These are phyloP conservation scores for Abrus precatorius DNA, from an alignment of 306 rosid species.

Conservation along the genomic window DNA sequence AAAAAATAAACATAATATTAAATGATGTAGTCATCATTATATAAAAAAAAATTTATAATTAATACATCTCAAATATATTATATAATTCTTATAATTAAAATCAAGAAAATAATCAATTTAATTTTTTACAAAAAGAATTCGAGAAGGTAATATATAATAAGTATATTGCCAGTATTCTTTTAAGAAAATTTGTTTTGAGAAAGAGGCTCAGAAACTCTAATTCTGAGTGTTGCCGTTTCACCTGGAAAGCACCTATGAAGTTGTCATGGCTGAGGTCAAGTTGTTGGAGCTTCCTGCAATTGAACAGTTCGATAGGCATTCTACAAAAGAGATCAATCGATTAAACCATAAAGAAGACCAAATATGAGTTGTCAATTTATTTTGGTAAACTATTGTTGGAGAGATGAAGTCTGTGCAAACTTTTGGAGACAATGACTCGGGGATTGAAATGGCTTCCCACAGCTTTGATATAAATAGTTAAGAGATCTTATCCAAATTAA, in stretches of 20 bases:
- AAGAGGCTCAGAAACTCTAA: constrained; percentile 68
- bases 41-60: no score
- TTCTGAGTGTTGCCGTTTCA: constrained; percentile 66
- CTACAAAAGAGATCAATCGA: constrained; percentile 63
- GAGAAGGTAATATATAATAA: no score
- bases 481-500: not conserved
- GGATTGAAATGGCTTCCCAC: not conserved
- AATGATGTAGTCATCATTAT: no score
- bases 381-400: constrained; percentile 68
- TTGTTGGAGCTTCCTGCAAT: constrained; percentile 73
- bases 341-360: constrained; percentile 73
- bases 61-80: no score
- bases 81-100: no score
- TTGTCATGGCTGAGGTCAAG: constrained; percentile 74
- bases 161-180: no score
- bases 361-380: constrained; percentile 68
- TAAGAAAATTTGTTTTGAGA: no score
- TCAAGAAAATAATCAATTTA: no score
- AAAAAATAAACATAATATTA: no score
- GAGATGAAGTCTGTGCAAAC: constrained; percentile 77
- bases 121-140: no score
- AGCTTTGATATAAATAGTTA: not conserved
- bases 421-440: constrained; percentile 40
- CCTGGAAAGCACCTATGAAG: constrained; percentile 61
- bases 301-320: constrained; percentile 64